Evolutionary conservation across 179 eudicot species (phyloP).

Genomic region (Beta lomatogona): DNA sequence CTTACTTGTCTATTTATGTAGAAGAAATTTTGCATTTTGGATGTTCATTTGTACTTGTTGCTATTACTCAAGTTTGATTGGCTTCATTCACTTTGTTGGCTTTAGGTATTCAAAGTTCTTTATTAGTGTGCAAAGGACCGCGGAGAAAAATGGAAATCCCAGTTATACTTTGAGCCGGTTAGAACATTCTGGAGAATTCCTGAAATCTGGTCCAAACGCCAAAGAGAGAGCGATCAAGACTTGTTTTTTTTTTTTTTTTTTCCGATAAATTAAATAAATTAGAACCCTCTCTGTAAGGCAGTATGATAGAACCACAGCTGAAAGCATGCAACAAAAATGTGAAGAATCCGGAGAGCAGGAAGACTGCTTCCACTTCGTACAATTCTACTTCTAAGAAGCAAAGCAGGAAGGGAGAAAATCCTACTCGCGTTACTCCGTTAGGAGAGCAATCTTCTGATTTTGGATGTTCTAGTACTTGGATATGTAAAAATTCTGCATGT

Average conservation of each 20-base stretch:
- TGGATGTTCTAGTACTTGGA: conserved; percentile 48
- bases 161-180: conserved; percentile 42
- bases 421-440: conserved; percentile 43
- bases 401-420: conserved; percentile 62
- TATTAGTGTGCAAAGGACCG: conserved; percentile 52
- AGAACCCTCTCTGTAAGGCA: conserved; percentile 31
- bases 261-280: conserved; percentile 36
- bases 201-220: conserved; percentile 30
- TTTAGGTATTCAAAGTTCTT: conserved; percentile 44
- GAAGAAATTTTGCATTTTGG: background rate
- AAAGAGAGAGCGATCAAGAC: conserved; percentile 31
- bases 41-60: background rate
- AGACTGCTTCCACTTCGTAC: conserved; percentile 39
- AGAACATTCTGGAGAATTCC: conserved; percentile 33
- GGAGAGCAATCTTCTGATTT: conserved; percentile 44
- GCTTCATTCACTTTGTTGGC: conserved; percentile 16
- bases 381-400: conserved; percentile 54
- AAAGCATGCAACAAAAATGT: conserved; percentile 50
- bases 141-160: conserved; percentile 32
- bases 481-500: conserved; percentile 89
- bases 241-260: conserved; percentile 18
- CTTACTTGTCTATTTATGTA: background rate
- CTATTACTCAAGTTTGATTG: conserved; percentile 13
- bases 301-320: conserved; percentile 56
- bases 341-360: conserved; percentile 56